These are phyloP conservation scores for Coprinopsis sp. DNA, from an alignment of 768 basidiomycete genomes.

Conservation along the genomic window DNA sequence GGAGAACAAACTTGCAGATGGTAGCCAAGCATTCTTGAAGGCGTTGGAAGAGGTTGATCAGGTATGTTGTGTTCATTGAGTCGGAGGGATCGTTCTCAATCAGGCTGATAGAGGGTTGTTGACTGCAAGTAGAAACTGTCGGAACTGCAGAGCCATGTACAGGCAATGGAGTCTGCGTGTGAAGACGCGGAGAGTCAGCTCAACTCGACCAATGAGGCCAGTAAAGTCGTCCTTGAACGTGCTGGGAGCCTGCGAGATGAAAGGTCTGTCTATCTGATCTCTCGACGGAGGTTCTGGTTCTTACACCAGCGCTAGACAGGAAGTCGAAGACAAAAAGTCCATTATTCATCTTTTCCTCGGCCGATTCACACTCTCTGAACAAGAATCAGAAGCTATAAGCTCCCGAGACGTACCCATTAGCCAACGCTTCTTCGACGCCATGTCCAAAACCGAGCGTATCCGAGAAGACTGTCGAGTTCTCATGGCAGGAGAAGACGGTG, in stretches of 20 bases:
- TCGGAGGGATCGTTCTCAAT: neutral
- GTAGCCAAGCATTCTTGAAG: conserved; percentile 75
- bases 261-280: conserved; percentile 40
- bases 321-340: conserved; percentile 64
- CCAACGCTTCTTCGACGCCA: conserved; percentile 69
- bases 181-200: conserved; percentile 81
- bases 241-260: conserved; percentile 74
- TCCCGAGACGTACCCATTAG: conserved; percentile 79
- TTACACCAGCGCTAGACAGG: conserved; percentile 40
- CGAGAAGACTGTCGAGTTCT: conserved; percentile 81
- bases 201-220: conserved; percentile 67
- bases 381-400: conserved; percentile 68
- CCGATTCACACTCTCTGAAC: conserved; percentile 77
- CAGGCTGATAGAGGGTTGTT: neutral
- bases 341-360: conserved; percentile 77
- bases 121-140: conserved; percentile 66
- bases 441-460: conserved; percentile 84
- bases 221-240: conserved; percentile 74
- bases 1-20: conserved; percentile 75
- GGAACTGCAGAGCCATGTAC: conserved; percentile 70
- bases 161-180: conserved; percentile 76
- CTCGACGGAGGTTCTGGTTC: neutral
- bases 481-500: conserved; percentile 77
- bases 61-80: conserved; percentile 44
- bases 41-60: conserved; percentile 88